Conservation (phyloP, 306 rosid species). For the Glycine tomentella region DNA sequence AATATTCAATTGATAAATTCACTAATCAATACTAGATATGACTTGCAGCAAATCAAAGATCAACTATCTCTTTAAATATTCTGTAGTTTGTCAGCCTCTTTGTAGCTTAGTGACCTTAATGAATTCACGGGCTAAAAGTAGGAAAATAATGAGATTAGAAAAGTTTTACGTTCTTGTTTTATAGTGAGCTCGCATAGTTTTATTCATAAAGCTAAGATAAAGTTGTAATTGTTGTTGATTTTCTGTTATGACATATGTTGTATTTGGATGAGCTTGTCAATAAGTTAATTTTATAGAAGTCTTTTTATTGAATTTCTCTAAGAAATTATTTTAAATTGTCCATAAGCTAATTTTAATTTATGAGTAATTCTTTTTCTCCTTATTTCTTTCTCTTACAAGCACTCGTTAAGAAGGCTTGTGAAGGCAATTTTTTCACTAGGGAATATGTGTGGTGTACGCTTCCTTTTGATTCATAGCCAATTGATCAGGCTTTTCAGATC, state of each 20-base stretch:
- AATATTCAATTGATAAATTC: conserved; percentile 54
- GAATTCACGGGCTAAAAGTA: conserved; percentile 46
- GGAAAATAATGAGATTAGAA: background rate
- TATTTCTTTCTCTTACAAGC: background rate
- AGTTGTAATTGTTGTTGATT: background rate
- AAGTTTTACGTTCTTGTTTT: background rate
- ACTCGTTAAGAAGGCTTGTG: background rate
- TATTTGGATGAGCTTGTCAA: too few species aligned
- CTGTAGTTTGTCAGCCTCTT: conserved; percentile 39
- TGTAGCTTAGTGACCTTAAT: conserved; percentile 43
- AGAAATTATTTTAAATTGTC: too few species aligned
- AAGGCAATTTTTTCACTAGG: background rate
- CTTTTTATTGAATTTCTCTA: too few species aligned
- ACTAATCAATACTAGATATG: conserved; percentile 46
- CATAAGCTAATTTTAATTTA: too few species aligned
- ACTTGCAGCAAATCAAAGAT: conserved; percentile 40
- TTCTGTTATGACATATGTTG: background rate
- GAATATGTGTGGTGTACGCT: conserved; percentile 42
- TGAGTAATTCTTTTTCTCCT: too few species aligned
- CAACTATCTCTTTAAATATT: conserved; percentile 41
- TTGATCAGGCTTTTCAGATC: conserved; percentile 29
- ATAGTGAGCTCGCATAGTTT: too few species aligned
- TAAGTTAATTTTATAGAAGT: too few species aligned
- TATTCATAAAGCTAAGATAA: background rate
- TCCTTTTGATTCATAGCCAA: conserved; percentile 22